Evolutionary conservation across 495 filamentous ascomycete species (phyloP).

Genomic region (Lasiosphaeria hispida): DNA sequence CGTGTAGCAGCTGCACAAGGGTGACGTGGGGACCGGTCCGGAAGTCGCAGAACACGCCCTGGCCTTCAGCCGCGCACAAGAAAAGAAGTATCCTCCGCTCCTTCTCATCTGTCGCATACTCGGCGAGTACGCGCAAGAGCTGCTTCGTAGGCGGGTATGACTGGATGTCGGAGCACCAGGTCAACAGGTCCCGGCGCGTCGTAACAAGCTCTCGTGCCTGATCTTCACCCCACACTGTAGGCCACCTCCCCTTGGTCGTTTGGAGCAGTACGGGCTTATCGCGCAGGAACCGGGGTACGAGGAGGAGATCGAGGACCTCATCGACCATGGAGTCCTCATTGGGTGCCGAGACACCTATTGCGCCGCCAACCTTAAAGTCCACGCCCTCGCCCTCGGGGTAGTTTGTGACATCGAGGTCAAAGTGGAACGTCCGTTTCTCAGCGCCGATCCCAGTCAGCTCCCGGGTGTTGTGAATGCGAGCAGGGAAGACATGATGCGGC

Average conservation of each 20-base stretch:
- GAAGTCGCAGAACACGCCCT: conserved; percentile 92
- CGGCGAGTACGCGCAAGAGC: conserved; percentile 81
- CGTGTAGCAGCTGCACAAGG: conserved; percentile 78
- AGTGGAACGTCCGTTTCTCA: conserved; percentile 94
- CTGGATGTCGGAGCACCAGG: conserved; percentile 93
- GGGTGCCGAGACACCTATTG: conserved; percentile 87
- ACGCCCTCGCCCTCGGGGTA: conserved; percentile 84
- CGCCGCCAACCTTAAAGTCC: conserved; percentile 95
- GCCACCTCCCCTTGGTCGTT: conserved; percentile 84
- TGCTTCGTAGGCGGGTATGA: conserved; percentile 87
- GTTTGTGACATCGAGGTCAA: conserved; percentile 93
- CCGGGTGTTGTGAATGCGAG: conserved; percentile 74
- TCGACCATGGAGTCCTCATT: conserved; percentile 78
- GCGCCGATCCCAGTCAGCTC: conserved; percentile 90
- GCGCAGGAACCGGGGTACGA: conserved; percentile 71
- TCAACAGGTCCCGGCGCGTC: conserved; percentile 84
- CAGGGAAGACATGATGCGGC: conserved; percentile 85
- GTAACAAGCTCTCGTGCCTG: conserved; percentile 76
- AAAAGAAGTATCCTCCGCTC: conserved; percentile 87
- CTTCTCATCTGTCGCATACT: conserved; percentile 72
- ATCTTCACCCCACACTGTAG: conserved; percentile 97
- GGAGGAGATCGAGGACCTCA: conserved; percentile 75
- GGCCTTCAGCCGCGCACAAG: conserved; percentile 85
- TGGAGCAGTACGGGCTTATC: conserved; percentile 76
- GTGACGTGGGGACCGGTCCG: conserved; percentile 84